These are phyloP conservation scores for Toxicodendron radicans DNA, from an alignment of 345 rosid genomes.

Conservation along the genomic window DNA sequence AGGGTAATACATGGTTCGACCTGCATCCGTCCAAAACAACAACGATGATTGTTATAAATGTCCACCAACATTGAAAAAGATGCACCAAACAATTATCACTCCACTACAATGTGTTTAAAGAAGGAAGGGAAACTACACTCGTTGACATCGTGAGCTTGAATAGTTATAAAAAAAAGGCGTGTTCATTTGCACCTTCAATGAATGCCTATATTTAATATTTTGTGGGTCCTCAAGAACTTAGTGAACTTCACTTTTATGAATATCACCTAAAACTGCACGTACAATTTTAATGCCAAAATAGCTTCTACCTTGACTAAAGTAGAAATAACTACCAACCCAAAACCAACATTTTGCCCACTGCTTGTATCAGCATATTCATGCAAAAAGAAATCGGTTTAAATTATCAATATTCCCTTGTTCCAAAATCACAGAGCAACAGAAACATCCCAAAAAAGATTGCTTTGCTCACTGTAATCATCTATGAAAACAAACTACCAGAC, in stretches of 20 bases:
- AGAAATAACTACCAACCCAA: neutral
- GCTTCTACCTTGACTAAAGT: neutral
- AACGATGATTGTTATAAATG: neutral
- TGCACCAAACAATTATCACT: neutral
- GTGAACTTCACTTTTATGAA: neutral
- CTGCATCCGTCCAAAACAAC: slow-evolving; percentile 42
- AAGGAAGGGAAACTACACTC: neutral
- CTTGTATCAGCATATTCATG: neutral
- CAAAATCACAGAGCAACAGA: neutral
- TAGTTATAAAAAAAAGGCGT: too few relatives aligned
- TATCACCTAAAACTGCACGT: neutral
- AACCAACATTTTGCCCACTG: neutral
- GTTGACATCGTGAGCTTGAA: neutral
- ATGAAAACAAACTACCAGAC: neutral
- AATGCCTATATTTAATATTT: neutral
- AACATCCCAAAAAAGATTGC: neutral
- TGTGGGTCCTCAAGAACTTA: too few relatives aligned
- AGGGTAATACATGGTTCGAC: slow-evolving; percentile 86
- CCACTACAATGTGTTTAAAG: neutral
- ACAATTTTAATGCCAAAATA: too few relatives aligned
- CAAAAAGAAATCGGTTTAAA: neutral
- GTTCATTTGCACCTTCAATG: neutral
- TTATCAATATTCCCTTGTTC: neutral
- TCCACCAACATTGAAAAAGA: slow-evolving; percentile 5
- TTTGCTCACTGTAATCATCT: neutral